Evolutionary conservation across 768 basidiomycete genomes (phyloP), one percentile per base, ranked within the genome.

Genomic region (Lactifluus echinatus): DNA sequence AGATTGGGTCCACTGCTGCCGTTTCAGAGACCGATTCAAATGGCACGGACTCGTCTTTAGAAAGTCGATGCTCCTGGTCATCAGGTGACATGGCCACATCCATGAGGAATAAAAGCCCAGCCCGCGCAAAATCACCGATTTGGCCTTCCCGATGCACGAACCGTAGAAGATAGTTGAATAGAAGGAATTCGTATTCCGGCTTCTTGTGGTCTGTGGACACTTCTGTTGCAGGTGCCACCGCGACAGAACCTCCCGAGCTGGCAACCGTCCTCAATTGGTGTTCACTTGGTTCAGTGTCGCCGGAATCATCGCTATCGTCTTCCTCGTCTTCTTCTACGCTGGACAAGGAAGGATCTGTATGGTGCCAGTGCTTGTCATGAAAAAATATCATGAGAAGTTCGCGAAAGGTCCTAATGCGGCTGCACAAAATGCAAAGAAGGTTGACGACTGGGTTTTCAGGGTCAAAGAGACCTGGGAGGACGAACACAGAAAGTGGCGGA

Each of bases 301-400:
- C 65, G 0, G 68, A 68, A 0, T 74, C 73, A 0, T 77, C 76
- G 0, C 53, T 55, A 28, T 64, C 57, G 3, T 57, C 60, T 14
- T 62, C 63, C 8, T 61, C 61, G 8, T 57, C 83, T 67, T 91
- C 89, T 60, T 88, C 85, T 1, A 87, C 81, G 39, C 84, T 73
- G 60, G 86, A 88, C 42, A 89, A 67, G 10, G 87, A 84, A 8
- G 86, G 84, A 60, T 89, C 85, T 6, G 85, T 84, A 10, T 76
- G 83, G 67, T 84, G 86, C 84, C 89, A 90, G 63, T 89, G 84
- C 66, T 89, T 93, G 68, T 95, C 93, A 65, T 94, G 92, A 69
- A 98, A 95, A 75, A 97, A 97, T 61, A 98, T 95, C 80, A 96
- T 89, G 37, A 98, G 81, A 2, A 98, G 76, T 65, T 93, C 90